Conservation (phyloP, 345 rosid species). For the Streptanthus diversifolius region DNA sequence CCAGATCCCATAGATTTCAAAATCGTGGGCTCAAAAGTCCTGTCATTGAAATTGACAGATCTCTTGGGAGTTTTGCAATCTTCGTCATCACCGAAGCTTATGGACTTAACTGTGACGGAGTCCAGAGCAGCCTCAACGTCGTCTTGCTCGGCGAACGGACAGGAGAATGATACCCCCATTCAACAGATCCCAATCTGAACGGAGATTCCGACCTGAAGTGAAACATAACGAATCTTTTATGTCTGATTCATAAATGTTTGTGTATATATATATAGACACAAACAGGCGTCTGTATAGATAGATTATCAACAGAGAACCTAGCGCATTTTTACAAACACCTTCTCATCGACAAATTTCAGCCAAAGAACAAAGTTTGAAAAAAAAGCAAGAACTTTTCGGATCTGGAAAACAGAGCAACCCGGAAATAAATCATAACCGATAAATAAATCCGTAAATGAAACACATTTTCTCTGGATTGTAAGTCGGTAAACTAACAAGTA, state of each 20-base stretch:
- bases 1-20: slow-evolving; percentile 68
- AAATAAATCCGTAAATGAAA: neutral
- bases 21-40: slow-evolving; percentile 55
- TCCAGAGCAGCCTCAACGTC: slow-evolving; percentile 63
- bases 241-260: slow-evolving; percentile 1
- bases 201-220: slow-evolving; percentile 22
- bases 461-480: neutral
- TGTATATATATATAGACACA: neutral
- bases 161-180: slow-evolving; percentile 71
- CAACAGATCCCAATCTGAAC: slow-evolving; percentile 24
- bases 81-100: slow-evolving; percentile 62
- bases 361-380: neutral
- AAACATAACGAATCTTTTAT: slow-evolving; percentile 33
- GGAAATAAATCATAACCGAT: neutral
- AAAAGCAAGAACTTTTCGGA: slow-evolving; percentile 19
- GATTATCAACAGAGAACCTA: neutral
- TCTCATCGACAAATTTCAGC: neutral
- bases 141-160: slow-evolving; percentile 51
- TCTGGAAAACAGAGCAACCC: slow-evolving; percentile 31
- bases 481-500: neutral
- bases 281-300: neutral
- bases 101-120: slow-evolving; percentile 68
- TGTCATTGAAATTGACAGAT: slow-evolving; percentile 59
- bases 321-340: slow-evolving; percentile 15
- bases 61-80: slow-evolving; percentile 56